These are phyloP conservation scores for Trifolium subterraneum DNA, from an alignment of 306 rosid species.

Conservation along the genomic window DNA sequence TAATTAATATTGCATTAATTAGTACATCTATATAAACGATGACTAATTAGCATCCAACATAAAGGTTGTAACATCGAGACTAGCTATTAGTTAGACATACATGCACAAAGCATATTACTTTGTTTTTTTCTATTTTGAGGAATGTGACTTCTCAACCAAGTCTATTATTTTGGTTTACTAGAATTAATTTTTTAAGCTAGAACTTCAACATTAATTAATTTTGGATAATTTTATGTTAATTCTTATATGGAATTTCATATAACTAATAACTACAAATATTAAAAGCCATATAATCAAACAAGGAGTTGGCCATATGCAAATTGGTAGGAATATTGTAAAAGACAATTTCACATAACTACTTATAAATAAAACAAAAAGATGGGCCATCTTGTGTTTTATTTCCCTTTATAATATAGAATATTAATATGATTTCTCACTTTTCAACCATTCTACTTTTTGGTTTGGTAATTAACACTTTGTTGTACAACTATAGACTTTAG, in stretches of 20 bases:
- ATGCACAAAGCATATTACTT: constrained; percentile 5
- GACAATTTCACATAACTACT: constrained; percentile 38
- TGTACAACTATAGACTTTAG: constrained; percentile 18
- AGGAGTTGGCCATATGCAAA: constrained; percentile 22
- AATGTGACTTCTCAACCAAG: constrained; percentile 43
- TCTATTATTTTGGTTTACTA: constrained; percentile 37
- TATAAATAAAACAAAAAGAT: neutral
- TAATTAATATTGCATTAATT: constrained; percentile 27
- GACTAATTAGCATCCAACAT: constrained; percentile 8
- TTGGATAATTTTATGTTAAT: constrained; percentile 2
- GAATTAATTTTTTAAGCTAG: neutral
- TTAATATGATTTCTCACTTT: constrained; percentile 13
- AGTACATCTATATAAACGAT: constrained; percentile 18
- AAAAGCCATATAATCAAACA: constrained; percentile 6
- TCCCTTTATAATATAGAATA: neutral
- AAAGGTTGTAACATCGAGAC: constrained; percentile 35
- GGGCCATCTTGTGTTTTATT: constrained; percentile 30
- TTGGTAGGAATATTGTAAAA: constrained; percentile 46
- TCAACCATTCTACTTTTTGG: constrained; percentile 32
- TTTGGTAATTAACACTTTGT: constrained; percentile 16
- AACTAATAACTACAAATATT: neutral
- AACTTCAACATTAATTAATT: constrained; percentile 20
- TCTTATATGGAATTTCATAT: neutral
- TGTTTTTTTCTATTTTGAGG: constrained; percentile 34
- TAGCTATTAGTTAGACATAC: constrained; percentile 19